Base-by-base conservation (phyloP, 768 basidiomycete species). In the Mycena alexandri region DNA sequence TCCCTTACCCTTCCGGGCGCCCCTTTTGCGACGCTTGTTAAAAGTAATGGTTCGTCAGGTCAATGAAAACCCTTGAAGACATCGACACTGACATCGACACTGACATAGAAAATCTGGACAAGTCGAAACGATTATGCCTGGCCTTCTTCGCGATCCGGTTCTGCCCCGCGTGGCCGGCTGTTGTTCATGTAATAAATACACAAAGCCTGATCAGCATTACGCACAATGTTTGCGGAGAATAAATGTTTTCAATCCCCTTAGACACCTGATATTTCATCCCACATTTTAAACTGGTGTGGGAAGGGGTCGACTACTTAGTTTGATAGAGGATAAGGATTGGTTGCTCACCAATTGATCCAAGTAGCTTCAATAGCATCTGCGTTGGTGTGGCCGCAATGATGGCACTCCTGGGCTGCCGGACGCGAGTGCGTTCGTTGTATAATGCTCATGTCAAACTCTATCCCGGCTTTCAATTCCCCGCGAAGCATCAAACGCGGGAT, bases 321-420 rank as follows among this genome's bases (percentile, higher is more conserved):
- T 29, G 29, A 29, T 29, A 29, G 22, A 51, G 34, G 41, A 61
- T 51, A 51, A 22, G 50, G 48, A 22, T 61, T 5, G 48, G 38
- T 29, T 51, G 59, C 59, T 51, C 51, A 61, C 59, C 59, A 61
- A 51, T 61, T 61, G 47, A 61, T 47, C 59, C 59, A 61, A 42
- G 36, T 61, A 44, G 48, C 48, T 42, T 61, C 48, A 48, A 51
- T 34, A 22, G 59, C 48, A 50, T 25, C 48, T 41, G 0, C 14
- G 59, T 51, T 61, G 17, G 22, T 51, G 21, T 61, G 47, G 59
- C 21, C 2, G 48, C 59, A 61, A 50, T 29, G 48, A 42, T 34
- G 59, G 36, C 48, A 51, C 36, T 25, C 29, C 22, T n/a, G 17
- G 33, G 34, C 34, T 29, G 29, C 29, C 36, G 5, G 22, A 51